phyloP scores from a whole-genome alignment of 331 rosid species.

The Quercus lobata region DNA sequence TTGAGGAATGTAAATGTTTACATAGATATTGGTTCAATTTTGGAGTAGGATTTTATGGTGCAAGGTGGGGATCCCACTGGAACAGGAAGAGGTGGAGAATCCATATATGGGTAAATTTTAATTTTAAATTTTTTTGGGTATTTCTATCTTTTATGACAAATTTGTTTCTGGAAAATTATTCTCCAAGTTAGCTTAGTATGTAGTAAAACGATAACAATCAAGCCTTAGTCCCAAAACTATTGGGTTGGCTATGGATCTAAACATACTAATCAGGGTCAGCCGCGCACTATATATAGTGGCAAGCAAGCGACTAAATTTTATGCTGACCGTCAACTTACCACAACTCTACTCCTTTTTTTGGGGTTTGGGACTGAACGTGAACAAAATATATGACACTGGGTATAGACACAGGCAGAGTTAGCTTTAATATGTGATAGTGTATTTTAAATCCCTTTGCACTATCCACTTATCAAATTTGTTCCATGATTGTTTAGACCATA shows the following conservation, averaged over 20 bases:
- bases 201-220: too few species aligned
- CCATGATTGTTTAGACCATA: not conserved
- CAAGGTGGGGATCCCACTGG: slow-evolving; percentile 99
- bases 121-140: not conserved
- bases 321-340: too few species aligned
- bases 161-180: not conserved
- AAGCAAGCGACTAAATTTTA: too few species aligned
- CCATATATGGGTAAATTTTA: slow-evolving; percentile 77
- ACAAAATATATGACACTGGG: too few species aligned
- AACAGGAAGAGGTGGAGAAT: slow-evolving; percentile 99
- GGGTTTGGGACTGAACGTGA: too few species aligned
- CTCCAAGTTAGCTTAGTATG: not conserved
- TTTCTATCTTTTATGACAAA: too few species aligned
- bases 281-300: too few species aligned
- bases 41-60: slow-evolving; percentile 82
- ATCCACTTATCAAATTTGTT: not conserved
- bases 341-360: too few species aligned
- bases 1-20: slow-evolving; percentile 9
- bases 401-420: not conserved
- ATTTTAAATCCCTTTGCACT: not conserved
- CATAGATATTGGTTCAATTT: slow-evolving; percentile 1
- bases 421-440: not conserved
- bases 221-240: too few species aligned
- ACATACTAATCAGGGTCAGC: too few species aligned
- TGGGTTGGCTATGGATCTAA: too few species aligned